Evolutionary conservation across 2,329 filamentous ascomycete genomes (phyloP).

Genomic region (Chaetomium sp.): DNA sequence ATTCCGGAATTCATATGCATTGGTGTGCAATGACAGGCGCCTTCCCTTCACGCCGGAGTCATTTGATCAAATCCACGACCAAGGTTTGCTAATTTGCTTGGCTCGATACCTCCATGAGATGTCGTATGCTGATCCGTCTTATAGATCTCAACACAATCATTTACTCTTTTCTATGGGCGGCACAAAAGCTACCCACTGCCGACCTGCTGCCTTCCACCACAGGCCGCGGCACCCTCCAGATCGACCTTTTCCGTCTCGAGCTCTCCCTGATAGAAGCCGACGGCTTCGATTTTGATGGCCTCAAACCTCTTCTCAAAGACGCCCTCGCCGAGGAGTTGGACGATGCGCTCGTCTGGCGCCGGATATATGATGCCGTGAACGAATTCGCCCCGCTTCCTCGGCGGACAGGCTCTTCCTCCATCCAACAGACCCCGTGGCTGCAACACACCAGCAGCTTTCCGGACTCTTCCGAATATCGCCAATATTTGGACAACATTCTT

Average conservation of each 20-base stretch:
- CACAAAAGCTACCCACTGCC: background rate
- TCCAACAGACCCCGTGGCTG: background rate
- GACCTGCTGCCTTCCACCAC: background rate
- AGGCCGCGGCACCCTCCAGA: constrained; percentile 4
- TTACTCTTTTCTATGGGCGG: background rate
- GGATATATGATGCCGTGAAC: background rate
- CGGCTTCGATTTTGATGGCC: constrained; percentile 10
- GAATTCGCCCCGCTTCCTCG: background rate
- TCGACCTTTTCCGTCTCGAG: constrained; percentile 6
- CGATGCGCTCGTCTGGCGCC: constrained; percentile 1
- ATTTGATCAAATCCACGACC: too few relatives aligned
- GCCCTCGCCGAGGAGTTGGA: constrained; percentile 2
- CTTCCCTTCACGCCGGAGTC: too few relatives aligned
- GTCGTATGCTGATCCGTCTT: background rate
- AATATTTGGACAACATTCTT: background rate
- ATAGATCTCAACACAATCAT: background rate
- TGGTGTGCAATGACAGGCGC: background rate
- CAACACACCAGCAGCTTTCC: background rate
- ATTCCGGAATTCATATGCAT: background rate
- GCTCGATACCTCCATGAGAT: background rate
- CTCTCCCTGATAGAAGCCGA: background rate
- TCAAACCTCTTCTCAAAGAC: constrained; percentile 11
- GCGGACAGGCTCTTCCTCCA: background rate
- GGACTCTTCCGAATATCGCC: background rate
- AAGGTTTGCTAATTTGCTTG: too few relatives aligned